Evolutionary conservation across 176 grass and related monocot genomes (phyloP).

Genomic region (Puccinellia tenuiflora): DNA sequence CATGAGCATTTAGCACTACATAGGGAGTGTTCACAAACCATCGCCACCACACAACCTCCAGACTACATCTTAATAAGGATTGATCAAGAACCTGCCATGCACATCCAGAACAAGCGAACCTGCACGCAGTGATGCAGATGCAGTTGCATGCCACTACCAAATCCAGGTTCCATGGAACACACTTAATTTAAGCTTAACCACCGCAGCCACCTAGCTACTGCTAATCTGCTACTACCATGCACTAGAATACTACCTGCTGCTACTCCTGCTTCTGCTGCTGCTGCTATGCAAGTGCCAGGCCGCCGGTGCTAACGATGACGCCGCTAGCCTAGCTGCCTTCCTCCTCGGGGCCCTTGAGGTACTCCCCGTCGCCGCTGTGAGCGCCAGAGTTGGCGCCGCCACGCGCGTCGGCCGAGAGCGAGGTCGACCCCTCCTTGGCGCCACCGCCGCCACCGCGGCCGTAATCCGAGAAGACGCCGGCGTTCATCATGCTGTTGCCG

Average conservation of each 20-base stretch:
- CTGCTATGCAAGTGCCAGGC: background rate
- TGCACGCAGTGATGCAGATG: constrained; percentile 1
- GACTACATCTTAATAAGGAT: constrained; percentile 19
- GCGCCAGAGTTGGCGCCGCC: constrained; percentile 49
- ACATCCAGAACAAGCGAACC: constrained; percentile 48
- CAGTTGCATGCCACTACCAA: constrained; percentile 35
- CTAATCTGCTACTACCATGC: background rate
- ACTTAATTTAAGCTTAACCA: background rate
- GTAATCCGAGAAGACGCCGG: constrained; percentile 67
- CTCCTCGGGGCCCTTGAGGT: constrained; percentile 87
- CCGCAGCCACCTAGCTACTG: background rate
- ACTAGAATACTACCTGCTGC: constrained; percentile 26
- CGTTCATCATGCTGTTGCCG: constrained; percentile 51
- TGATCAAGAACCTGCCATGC: constrained; percentile 34
- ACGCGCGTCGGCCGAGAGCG: constrained; percentile 42
- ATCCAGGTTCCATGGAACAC: constrained; percentile 43
- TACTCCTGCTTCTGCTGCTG: background rate
- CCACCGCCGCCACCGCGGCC: constrained; percentile 38
- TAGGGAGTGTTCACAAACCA: constrained; percentile 12
- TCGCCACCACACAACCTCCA: background rate
- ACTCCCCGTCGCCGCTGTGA: constrained; percentile 63
- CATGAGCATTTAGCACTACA: constrained; percentile 15
- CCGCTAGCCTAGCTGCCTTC: constrained; percentile 41
- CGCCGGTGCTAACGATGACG: background rate
- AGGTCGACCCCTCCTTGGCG: constrained; percentile 50